A percentile compares a stretch with the other conserved stretches of the same genome.
These are phyloP conservation scores for Leccinellum albellum DNA, from an alignment of 768 basidiomycete species.

Conservation along the genomic window DNA sequence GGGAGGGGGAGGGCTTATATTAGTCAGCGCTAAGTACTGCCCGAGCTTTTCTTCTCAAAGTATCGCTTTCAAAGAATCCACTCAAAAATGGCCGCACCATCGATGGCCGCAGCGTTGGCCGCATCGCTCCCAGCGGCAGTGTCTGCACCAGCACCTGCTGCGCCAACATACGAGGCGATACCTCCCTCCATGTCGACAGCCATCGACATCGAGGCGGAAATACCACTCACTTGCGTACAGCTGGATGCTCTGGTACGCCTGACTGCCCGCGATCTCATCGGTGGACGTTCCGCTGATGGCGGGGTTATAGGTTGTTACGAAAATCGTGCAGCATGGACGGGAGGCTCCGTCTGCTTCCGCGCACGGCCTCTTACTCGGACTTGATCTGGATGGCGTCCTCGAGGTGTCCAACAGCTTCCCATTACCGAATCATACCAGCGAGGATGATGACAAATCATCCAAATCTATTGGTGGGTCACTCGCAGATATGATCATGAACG, in stretches of 20 bases:
- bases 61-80: too few relatives aligned
- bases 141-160: conserved; percentile 55
- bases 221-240: conserved; percentile 74
- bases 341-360: conserved; percentile 72
- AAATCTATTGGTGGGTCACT: conserved; percentile 63
- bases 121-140: conserved; percentile 69
- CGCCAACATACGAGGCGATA: conserved; percentile 78
- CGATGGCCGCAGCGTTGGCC: conserved; percentile 92
- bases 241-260: conserved; percentile 78
- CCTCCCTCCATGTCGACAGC: conserved; percentile 91
- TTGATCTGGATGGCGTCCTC: conserved; percentile 87
- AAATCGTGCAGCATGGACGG: conserved; percentile 89
- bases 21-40: conserved; percentile 22
- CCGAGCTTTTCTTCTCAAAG: background rate
- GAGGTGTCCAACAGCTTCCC: conserved; percentile 92
- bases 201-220: conserved; percentile 90
- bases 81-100: conserved; percentile 54
- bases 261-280: background rate
- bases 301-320: conserved; percentile 71
- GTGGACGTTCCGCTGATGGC: conserved; percentile 15
- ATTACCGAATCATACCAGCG: conserved; percentile 64
- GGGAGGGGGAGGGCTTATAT: background rate
- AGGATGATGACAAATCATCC: conserved; percentile 79
- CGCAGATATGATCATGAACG: conserved; percentile 4
- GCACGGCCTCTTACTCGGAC: conserved; percentile 82